phyloP scores from a whole-genome alignment of 73 alveolate species.

The Paramecium tetraurelia region DNA sequence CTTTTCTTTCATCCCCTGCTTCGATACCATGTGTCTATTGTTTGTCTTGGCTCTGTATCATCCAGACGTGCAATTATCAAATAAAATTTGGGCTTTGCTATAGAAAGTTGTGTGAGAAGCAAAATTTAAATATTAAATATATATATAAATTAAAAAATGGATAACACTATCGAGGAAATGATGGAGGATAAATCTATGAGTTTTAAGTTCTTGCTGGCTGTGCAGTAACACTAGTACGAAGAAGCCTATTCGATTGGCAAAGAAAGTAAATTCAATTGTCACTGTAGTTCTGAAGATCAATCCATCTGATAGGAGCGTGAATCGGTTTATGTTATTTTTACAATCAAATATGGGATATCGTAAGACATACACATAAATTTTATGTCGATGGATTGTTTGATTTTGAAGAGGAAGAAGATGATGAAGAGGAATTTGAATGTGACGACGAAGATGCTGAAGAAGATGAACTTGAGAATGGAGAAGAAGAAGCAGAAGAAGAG shows the following conservation, averaged over 20 bases:
- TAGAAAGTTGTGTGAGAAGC: neutral
- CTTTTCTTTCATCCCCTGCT: neutral
- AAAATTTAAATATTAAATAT: neutral
- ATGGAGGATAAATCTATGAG: neutral
- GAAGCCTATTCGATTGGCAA: neutral
- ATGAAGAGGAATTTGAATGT: neutral
- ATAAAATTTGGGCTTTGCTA: neutral
- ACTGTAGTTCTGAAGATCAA: neutral
- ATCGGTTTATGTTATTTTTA: slow-evolving; percentile 8
- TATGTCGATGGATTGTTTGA: slow-evolving; percentile 48
- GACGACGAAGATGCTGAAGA: slow-evolving; percentile 20
- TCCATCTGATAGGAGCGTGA: neutral
- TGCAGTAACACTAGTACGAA: neutral
- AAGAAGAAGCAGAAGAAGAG: neutral
- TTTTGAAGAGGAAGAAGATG: slow-evolving; percentile 7
- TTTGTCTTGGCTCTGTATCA: slow-evolving; percentile 33
- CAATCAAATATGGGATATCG: slow-evolving; percentile 28
- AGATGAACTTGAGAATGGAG: neutral
- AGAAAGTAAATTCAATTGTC: neutral
- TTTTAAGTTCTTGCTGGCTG: neutral
- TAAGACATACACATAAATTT: neutral
- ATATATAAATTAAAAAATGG: neutral
- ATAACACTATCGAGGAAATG: neutral
- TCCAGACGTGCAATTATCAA: slow-evolving; percentile 14
- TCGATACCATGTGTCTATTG: slow-evolving; percentile 7